phyloP scores from a whole-genome alignment of 108 stramenopile genomes.

The Halocafeteria seosinensis region DNA sequence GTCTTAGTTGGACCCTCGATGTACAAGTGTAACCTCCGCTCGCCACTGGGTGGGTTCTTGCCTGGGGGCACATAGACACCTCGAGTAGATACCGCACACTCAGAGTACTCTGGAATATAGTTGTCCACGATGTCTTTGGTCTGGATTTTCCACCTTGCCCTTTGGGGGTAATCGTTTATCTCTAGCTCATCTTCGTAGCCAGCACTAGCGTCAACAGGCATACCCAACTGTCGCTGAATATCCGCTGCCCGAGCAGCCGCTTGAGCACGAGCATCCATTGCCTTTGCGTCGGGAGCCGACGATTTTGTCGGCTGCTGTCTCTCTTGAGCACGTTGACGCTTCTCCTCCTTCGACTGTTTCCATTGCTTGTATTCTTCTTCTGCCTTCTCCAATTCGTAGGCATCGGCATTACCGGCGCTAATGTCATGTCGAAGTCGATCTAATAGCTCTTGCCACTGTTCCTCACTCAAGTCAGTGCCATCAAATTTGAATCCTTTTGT shows the following conservation, averaged over 20 bases:
- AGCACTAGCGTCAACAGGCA: not conserved
- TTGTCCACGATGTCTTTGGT: slow-evolving; percentile 64
- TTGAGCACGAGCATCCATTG: not conserved
- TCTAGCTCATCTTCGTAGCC: slow-evolving; percentile 36
- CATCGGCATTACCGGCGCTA: slow-evolving; percentile 68
- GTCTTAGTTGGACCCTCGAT: slow-evolving; percentile 59
- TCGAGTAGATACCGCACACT: slow-evolving; percentile 66
- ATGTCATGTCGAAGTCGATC: slow-evolving; percentile 44
- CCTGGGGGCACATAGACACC: slow-evolving; percentile 55
- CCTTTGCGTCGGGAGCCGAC: not conserved
- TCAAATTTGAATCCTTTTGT: slow-evolving; percentile 92
- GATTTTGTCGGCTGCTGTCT: not conserved
- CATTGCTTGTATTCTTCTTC: slow-evolving; percentile 29
- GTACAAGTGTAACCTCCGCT: slow-evolving; percentile 57
- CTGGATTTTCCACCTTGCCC: slow-evolving; percentile 67
- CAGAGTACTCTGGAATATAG: slow-evolving; percentile 68
- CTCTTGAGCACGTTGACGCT: not conserved
- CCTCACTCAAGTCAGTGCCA: slow-evolving; percentile 72
- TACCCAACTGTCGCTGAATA: not conserved
- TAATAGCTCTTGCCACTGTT: slow-evolving; percentile 55
- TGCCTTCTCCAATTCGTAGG: slow-evolving; percentile 59
- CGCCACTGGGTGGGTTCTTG: slow-evolving; percentile 34
- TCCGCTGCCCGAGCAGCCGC: not conserved
- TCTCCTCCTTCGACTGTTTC: not conserved
- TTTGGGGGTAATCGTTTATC: slow-evolving; percentile 75